Evolutionary conservation across 2,329 filamentous ascomycete species (phyloP).

Genomic region (Colletotrichum acutatum): DNA sequence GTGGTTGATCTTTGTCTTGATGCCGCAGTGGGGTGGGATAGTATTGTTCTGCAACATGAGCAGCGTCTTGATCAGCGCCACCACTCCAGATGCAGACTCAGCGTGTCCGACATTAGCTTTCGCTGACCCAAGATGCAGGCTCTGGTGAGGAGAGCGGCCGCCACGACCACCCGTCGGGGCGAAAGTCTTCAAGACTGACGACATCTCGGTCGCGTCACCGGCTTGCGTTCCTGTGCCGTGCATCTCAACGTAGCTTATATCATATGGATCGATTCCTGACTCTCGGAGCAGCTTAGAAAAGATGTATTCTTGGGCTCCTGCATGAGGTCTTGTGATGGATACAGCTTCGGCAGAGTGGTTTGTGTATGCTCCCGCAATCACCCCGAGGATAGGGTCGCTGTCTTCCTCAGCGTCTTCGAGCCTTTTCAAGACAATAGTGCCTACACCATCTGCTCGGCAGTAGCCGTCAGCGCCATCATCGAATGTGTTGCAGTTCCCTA

Average conservation of each 20-base stretch:
- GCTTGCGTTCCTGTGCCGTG: constrained; percentile 53
- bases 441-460: constrained; percentile 57
- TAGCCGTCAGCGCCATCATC: constrained; percentile 69
- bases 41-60: background rate
- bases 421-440: constrained; percentile 53
- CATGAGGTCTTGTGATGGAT: constrained; percentile 51
- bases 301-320: constrained; percentile 48
- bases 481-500: constrained; percentile 76
- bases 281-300: constrained; percentile 51
- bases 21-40: constrained; percentile 63
- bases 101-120: too few relatives aligned
- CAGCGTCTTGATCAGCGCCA: background rate
- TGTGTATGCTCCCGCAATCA: constrained; percentile 49
- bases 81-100: too few relatives aligned
- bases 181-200: constrained; percentile 23
- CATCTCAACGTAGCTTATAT: constrained; percentile 53
- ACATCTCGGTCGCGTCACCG: constrained; percentile 40
- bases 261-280: constrained; percentile 61
- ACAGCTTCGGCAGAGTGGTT: constrained; percentile 53
- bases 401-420: constrained; percentile 52
- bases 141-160: too few relatives aligned
- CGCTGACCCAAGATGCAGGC: too few relatives aligned
- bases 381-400: constrained; percentile 44
- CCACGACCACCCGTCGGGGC: too few relatives aligned
- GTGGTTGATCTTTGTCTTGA: constrained; percentile 72